Evolutionary conservation across 768 basidiomycete species (phyloP), one percentile per base, ranked within the genome.

Genomic region (Boletus edulis): DNA sequence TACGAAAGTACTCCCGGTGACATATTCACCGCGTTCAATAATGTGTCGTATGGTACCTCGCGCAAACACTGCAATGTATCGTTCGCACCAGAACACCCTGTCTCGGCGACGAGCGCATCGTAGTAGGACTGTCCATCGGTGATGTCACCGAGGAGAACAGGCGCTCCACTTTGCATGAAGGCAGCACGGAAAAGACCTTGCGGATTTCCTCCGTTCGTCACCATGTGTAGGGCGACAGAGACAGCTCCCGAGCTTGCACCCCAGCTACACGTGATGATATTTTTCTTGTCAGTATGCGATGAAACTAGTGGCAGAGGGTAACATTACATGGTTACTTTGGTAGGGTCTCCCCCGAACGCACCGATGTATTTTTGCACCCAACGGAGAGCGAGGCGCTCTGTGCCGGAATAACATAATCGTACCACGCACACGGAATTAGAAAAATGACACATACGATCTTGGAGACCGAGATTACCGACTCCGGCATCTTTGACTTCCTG

Each of bases 281-380:
- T 63, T 18, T 9, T n/a, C 7, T 15, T 11, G n/a, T 39, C 38
- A n/a, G 17, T 8, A 18, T 18, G n/a, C 1, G 9, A 9, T 18
- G n/a, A 39, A 39, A 18, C 6, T n/a, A 39, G 38, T 39, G 17
- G 7, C 9, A 39, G 17, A 14, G 5, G 38, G 3, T 9, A 0
- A 2, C 10, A 2, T 35, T 37, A 62, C 61, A 68, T 59, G 5
- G 70, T 62, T 9, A 76, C 76, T 66, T 76, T 75, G 9, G 7
- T 7, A 10, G 43, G 27, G 22, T 44, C 27, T 11, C 43, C 43
- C 2, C 43, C 24, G 11, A 87, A 88, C 0, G 65, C 63, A 13
- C 58, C 71, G 34, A 87, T 84, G 59, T 87, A 80, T 15, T 73
- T 65, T 59, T 86, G 81, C 0, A 87, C 78, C 85, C 80, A 82